These are phyloP conservation scores for Wickerhamiella slavikovae DNA, from an alignment of 805 yeast species.

Conservation along the genomic window DNA sequence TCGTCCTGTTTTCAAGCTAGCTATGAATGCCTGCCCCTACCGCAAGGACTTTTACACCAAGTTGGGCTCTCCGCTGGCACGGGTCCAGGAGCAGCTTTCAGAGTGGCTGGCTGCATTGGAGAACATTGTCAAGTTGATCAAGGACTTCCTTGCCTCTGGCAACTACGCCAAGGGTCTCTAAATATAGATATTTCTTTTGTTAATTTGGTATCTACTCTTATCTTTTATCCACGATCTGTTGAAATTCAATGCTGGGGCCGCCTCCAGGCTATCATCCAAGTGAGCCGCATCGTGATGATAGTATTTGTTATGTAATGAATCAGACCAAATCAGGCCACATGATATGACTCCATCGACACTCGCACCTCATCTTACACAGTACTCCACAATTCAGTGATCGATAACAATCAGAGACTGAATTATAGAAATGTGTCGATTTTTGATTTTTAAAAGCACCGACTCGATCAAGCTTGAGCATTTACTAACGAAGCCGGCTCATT, in stretches of 20 bases:
- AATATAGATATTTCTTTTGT: too few species aligned
- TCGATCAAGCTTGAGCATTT: slow-evolving; percentile 71
- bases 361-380: too few species aligned
- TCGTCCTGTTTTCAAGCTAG: slow-evolving; percentile 74
- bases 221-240: too few species aligned
- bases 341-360: too few species aligned
- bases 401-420: too few species aligned
- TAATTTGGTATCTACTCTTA: too few species aligned
- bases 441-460: slow-evolving; percentile 81
- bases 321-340: too few species aligned
- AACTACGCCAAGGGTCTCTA: slow-evolving; percentile 78
- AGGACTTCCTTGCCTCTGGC: slow-evolving; percentile 58
- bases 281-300: too few species aligned
- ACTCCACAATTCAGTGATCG: too few species aligned
- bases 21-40: slow-evolving; percentile 91
- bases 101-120: slow-evolving; percentile 66
- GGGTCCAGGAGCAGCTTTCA: slow-evolving; percentile 41
- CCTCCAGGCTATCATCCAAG: too few species aligned
- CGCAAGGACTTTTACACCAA: slow-evolving; percentile 68
- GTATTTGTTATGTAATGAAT: too few species aligned
- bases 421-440: slow-evolving; percentile 89
- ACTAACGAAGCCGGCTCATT: slow-evolving; percentile 87
- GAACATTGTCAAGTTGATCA: slow-evolving; percentile 46
- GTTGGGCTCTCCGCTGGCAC: slow-evolving; percentile 37
- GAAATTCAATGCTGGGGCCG: too few species aligned